Conservation (phyloP, 2,329 filamentous ascomycete species). For the Exophiala oligosperma region DNA sequence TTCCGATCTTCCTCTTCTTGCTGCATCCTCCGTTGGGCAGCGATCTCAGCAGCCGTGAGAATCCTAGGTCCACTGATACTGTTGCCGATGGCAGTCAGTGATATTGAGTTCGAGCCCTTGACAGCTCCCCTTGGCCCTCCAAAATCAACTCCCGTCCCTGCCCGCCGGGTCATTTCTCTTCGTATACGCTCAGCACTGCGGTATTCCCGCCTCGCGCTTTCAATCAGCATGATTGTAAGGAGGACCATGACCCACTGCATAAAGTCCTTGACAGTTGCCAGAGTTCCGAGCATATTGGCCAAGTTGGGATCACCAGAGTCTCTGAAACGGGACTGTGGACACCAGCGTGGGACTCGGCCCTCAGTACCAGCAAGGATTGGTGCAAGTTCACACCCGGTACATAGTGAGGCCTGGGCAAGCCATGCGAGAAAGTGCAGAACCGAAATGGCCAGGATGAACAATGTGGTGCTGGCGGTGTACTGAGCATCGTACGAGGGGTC, state of each 20-base stretch:
- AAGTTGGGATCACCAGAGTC: constrained; percentile 26
- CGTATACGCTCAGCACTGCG: constrained; percentile 14
- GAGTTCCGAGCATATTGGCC: constrained; percentile 56
- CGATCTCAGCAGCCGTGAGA: constrained; percentile 4
- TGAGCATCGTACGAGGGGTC: constrained; percentile 12
- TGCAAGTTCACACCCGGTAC: constrained; percentile 25
- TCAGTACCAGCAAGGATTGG: constrained; percentile 23
- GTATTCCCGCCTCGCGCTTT: constrained; percentile 24
- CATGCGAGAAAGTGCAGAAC: constrained; percentile 20
- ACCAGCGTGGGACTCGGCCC: constrained; percentile 23
- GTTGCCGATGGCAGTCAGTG: constrained; percentile 5
- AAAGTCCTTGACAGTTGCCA: constrained; percentile 32
- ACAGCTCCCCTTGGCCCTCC: constrained; percentile 8
- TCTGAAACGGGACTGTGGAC: constrained; percentile 24
- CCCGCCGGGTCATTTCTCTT: constrained; percentile 4
- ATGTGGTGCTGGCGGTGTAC: constrained; percentile 16
- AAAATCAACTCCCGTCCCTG: constrained; percentile 19
- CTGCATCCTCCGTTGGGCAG: background rate
- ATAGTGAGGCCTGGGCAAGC: constrained; percentile 21
- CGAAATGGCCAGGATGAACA: constrained; percentile 19
- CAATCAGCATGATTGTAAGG: constrained; percentile 13
- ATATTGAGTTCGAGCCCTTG: background rate
- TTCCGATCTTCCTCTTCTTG: constrained; percentile 1
- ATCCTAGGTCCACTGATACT: constrained; percentile 17
- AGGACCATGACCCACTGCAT: constrained; percentile 23